Evolutionary conservation across 1,284 basidiomycete genomes (phyloP).

Genomic region (Trametes pubescens): DNA sequence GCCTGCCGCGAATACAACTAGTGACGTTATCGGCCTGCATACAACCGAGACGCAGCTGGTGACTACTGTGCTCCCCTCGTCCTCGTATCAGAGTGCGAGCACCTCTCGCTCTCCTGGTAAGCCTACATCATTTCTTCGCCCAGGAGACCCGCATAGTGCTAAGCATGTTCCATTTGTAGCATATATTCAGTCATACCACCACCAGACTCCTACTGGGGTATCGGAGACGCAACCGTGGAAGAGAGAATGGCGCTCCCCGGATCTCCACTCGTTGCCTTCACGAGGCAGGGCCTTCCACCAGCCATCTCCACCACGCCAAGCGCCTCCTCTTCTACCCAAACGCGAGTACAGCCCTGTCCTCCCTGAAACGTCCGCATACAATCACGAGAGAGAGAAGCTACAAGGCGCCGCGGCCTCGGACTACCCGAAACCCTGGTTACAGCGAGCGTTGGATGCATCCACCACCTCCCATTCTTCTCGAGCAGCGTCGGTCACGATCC

Average conservation of each 20-base stretch:
- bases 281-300: neutral
- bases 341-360: neutral
- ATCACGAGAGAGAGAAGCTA: too few species aligned
- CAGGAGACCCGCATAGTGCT: neutral
- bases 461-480: neutral
- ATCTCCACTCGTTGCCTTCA: neutral
- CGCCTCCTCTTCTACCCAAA: neutral
- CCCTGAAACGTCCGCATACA: neutral
- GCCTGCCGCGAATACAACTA: too few species aligned
- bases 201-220: neutral
- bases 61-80: too few species aligned
- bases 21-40: too few species aligned
- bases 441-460: neutral
- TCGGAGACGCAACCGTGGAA: neutral
- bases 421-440: neutral
- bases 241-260: slow-evolving; percentile 10
- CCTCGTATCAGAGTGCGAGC: too few species aligned
- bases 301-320: neutral
- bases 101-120: too few species aligned
- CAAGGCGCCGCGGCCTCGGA: neutral
- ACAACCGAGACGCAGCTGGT: too few species aligned
- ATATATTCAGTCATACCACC: too few species aligned
- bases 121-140: too few species aligned
- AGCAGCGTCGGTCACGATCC: neutral
- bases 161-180: neutral